These are phyloP conservation scores for Candida maesae DNA, from an alignment of 805 yeast species.

Conservation along the genomic window DNA sequence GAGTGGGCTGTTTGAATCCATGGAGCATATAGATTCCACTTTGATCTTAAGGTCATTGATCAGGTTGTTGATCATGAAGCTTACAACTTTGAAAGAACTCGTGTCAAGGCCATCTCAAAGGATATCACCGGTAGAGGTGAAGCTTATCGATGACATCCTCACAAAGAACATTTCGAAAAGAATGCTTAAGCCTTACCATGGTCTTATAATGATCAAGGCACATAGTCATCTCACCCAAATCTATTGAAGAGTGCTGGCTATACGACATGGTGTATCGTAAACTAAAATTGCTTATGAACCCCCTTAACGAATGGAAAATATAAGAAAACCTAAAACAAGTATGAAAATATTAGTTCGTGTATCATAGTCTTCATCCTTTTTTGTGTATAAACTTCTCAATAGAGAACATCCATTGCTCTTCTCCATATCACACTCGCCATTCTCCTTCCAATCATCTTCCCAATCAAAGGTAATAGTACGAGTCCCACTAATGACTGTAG, in stretches of 20 bases:
- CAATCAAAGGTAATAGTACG: slow-evolving; percentile 61
- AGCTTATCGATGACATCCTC: slow-evolving; percentile 22
- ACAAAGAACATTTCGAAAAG: slow-evolving; percentile 19
- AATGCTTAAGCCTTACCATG: slow-evolving; percentile 23
- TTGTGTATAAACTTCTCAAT: too few species aligned
- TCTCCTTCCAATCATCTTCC: slow-evolving; percentile 64
- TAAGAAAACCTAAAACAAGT: not conserved
- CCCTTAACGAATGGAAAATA: not conserved
- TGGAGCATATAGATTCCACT: slow-evolving; percentile 13
- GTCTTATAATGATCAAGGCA: slow-evolving; percentile 9
- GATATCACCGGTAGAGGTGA: slow-evolving; percentile 11
- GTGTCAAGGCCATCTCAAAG: not conserved
- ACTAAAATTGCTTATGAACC: too few species aligned
- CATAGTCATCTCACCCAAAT: slow-evolving; percentile 12
- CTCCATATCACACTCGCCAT: slow-evolving; percentile 38
- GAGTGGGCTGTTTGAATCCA: not conserved
- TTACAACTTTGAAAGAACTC: slow-evolving; percentile 11
- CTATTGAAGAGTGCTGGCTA: not conserved
- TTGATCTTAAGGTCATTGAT: slow-evolving; percentile 18
- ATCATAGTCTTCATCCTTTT: too few species aligned
- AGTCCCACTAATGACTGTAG: slow-evolving; percentile 52
- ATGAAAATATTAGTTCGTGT: too few species aligned
- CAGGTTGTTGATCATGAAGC: slow-evolving; percentile 17
- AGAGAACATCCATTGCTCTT: slow-evolving; percentile 18
- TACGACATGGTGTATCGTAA: too few species aligned